Evolutionary conservation across 257 asterid genomes (phyloP), one percentile per base, ranked within the genome.

Genomic region (Solanum stenotomum): DNA sequence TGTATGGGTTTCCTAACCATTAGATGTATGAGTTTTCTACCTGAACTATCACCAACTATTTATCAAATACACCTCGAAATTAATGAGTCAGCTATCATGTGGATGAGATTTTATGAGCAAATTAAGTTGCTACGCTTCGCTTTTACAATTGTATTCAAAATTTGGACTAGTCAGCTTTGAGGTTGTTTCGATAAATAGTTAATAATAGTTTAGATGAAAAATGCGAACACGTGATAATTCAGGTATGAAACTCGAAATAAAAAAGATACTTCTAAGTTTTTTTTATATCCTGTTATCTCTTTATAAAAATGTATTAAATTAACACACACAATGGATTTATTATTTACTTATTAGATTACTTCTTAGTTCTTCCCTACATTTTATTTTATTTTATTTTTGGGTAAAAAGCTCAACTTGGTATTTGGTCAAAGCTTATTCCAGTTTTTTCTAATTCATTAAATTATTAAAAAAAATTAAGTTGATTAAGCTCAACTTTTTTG

Each of bases 61-160:
- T 23, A 63, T 63, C 29, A 23, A 63, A 63, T 23, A 63, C 7
- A 2, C 6, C 8, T 23, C 3, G 0, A 63, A 63, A 63, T 63
- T 2, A 63, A 63, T n/a, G 71, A 23, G 15, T 63, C 7, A n/a
- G 1, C 0, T 23, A 63, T 63, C 7, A 10, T 10, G 3, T 63
- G 14, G 7, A 63, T 63, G 29, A 63, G 1, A 63, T 63, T 63
- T 63, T 63, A 63, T 63, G 71, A 63, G 29, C 29, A 23, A 63
- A n/a, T 63, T 63, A 61, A 61, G 2, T 20, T 52, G 10, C 0
- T 18, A 0, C 0, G 63, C n/a, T 52, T 1, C 0, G 10, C 2
- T 52, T 52, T 52, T 3, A 56, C 25, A 20, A 20, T 10, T 61
- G 15, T 10, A 23, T 23, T 61, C 31, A 61, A 61, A 61, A 61